These are phyloP conservation scores for Scedosporium aurantiacum DNA, from an alignment of 2,329 filamentous ascomycete species.

Conservation along the genomic window DNA sequence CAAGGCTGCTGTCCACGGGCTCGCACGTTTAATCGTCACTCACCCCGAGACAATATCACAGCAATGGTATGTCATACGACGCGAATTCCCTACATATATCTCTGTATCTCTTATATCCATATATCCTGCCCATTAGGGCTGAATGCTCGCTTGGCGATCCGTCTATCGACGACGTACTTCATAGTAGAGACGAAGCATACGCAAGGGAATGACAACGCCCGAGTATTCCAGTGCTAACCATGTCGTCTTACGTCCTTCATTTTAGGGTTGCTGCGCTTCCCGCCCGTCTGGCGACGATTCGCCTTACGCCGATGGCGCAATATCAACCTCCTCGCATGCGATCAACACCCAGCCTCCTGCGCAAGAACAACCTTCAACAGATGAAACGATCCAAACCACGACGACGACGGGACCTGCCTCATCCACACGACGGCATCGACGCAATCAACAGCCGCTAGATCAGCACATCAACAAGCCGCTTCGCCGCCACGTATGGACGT, in stretches of 20 bases:
- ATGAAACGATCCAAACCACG: conserved; percentile 11
- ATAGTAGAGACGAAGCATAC: too few relatives aligned
- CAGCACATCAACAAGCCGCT: conserved; percentile 63
- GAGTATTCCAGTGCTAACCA: neutral
- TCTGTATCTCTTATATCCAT: too few relatives aligned
- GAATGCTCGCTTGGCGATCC: neutral
- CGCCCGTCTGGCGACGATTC: conserved; percentile 39
- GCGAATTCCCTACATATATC: too few relatives aligned
- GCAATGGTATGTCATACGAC: neutral
- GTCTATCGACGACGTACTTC: too few relatives aligned
- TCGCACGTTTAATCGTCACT: neutral
- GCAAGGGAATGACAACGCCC: too few relatives aligned
- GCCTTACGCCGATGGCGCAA: conserved; percentile 38
- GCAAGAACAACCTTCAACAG: conserved; percentile 14
- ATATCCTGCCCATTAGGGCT: neutral
- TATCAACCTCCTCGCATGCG: conserved; percentile 40
- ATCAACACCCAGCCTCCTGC: conserved; percentile 33
- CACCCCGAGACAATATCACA: neutral
- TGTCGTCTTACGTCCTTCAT: neutral
- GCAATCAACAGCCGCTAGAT: conserved; percentile 33
- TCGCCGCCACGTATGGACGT: conserved; percentile 53
- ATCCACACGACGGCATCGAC: conserved; percentile 16
- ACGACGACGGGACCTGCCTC: conserved; percentile 9
- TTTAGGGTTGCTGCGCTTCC: conserved; percentile 49
- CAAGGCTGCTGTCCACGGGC: too few relatives aligned